Evolutionary conservation across 768 basidiomycete genomes (phyloP).

Genomic region (Tulasnella sp.): DNA sequence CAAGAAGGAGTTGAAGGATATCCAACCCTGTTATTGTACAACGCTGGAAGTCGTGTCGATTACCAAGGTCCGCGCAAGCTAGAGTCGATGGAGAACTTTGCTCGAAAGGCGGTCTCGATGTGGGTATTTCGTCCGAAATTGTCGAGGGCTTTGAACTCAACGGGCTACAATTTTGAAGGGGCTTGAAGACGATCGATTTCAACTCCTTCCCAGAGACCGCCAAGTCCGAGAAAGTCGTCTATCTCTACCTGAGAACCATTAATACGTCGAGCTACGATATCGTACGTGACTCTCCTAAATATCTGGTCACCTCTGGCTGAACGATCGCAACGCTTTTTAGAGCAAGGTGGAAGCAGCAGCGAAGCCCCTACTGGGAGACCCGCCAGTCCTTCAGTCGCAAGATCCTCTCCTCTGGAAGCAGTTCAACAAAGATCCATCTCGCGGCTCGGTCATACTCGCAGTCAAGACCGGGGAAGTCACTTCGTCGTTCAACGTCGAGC

Average conservation of each 20-base stretch:
- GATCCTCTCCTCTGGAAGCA: slow-evolving; percentile 38
- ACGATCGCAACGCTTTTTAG: slow-evolving; percentile 35
- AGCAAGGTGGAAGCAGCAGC: slow-evolving; percentile 54
- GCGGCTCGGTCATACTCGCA: slow-evolving; percentile 29
- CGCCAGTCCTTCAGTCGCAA: slow-evolving; percentile 46
- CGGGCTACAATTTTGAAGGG: slow-evolving; percentile 33
- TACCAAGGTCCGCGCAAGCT: slow-evolving; percentile 71
- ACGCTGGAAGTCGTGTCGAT: slow-evolving; percentile 58
- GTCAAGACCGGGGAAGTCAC: slow-evolving; percentile 24
- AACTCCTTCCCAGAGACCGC: slow-evolving; percentile 42
- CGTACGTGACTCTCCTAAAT: slow-evolving; percentile 31
- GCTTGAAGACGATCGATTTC: slow-evolving; percentile 40
- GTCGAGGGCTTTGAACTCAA: slow-evolving; percentile 15
- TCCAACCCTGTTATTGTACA: slow-evolving; percentile 69
- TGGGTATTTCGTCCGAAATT: slow-evolving; percentile 40
- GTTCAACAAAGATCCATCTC: slow-evolving; percentile 34
- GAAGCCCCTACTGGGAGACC: slow-evolving; percentile 47
- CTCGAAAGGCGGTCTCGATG: slow-evolving; percentile 56
- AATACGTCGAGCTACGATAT: slow-evolving; percentile 35
- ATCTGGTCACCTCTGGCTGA: not conserved
- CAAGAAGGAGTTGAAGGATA: slow-evolving; percentile 68
- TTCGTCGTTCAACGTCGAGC: slow-evolving; percentile 25
- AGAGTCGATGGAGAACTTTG: slow-evolving; percentile 66
- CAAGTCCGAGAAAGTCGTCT: slow-evolving; percentile 50
- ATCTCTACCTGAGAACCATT: slow-evolving; percentile 52